These are phyloP conservation scores for Saitozyma podzolica DNA, from an alignment of 768 basidiomycete genomes.

Conservation along the genomic window DNA sequence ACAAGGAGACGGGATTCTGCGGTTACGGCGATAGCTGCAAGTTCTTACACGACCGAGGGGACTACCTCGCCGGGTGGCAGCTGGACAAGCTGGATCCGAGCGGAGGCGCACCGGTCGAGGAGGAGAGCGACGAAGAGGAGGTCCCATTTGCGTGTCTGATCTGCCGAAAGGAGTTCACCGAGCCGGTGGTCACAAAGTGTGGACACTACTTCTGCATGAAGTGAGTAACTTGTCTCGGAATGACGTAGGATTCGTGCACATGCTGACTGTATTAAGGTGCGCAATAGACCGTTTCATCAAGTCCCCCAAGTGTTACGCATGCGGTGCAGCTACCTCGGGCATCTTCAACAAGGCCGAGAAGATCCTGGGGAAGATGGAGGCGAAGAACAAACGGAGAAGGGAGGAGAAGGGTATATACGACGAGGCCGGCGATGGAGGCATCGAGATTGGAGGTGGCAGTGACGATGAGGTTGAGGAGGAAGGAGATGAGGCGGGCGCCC, in stretches of 20 bases:
- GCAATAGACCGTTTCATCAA: constrained; percentile 92
- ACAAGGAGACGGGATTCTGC: constrained; percentile 99
- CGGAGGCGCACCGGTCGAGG: constrained; percentile 52
- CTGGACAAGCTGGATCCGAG: constrained; percentile 85
- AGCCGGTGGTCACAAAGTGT: constrained; percentile 93
- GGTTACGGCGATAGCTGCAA: constrained; percentile 99
- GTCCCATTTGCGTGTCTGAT: constrained; percentile 98
- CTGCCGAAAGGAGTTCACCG: constrained; percentile 89
- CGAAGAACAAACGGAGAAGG: constrained; percentile 61
- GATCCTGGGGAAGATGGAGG: constrained; percentile 81
- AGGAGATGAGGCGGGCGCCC: constrained; percentile 17
- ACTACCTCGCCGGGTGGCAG: constrained; percentile 95
- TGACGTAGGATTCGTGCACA: not conserved
- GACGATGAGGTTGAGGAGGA: constrained; percentile 57
- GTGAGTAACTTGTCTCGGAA: constrained; percentile 30
- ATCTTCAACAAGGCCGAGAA: constrained; percentile 94
- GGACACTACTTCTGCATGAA: constrained; percentile 94
- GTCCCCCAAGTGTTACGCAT: constrained; percentile 87
- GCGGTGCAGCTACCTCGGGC: constrained; percentile 86
- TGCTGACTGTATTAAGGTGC: constrained; percentile 56
- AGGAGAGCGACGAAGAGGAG: constrained; percentile 68
- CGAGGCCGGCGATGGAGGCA: constrained; percentile 40
- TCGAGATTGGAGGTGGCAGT: constrained; percentile 36
- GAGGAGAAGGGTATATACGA: constrained; percentile 55
- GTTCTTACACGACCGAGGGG: constrained; percentile 94